A percentile compares a stretch with the other conserved stretches of the same genome.
These are phyloP conservation scores for Chloris gayana DNA, from an alignment of 176 grass and related monocot species.

Conservation along the genomic window DNA sequence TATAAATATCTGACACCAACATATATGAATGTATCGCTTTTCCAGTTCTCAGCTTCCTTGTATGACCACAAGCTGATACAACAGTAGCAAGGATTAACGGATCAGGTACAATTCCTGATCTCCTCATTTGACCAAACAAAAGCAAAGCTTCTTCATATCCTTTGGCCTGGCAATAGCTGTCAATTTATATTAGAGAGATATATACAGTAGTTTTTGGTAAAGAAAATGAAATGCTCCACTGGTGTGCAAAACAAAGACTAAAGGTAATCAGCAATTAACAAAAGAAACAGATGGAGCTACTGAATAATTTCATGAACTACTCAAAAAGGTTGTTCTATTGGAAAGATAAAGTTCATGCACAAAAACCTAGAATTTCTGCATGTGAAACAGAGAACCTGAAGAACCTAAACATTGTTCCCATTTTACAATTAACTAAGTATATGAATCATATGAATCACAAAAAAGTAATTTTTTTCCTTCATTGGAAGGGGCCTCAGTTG, in stretches of 20 bases:
- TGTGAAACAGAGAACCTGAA: too few relatives aligned
- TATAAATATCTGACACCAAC: conserved; percentile 49
- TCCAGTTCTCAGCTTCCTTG: conserved; percentile 51
- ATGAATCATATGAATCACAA: too few relatives aligned
- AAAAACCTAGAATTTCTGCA: too few relatives aligned
- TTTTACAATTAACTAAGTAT: too few relatives aligned
- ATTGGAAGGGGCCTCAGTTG: too few relatives aligned
- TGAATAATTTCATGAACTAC: too few relatives aligned
- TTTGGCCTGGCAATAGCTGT: conserved; percentile 74
- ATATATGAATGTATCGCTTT: conserved; percentile 71
- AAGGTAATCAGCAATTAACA: not conserved
- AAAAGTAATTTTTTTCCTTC: too few relatives aligned
- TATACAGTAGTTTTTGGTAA: conserved; percentile 9
- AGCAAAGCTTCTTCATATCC: conserved; percentile 66
- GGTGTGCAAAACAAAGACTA: not conserved
- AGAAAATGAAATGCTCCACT: not conserved
- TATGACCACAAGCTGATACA: conserved; percentile 64
- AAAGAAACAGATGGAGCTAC: not conserved
- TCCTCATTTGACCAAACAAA: conserved; percentile 80
- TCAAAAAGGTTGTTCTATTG: too few relatives aligned
- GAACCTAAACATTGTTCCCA: too few relatives aligned
- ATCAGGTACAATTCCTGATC: conserved; percentile 67
- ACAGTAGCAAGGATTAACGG: conserved; percentile 67
- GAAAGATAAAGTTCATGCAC: too few relatives aligned
- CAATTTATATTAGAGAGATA: conserved; percentile 37